Evolutionary conservation across 176 grass and related monocot genomes (phyloP).

Genomic region (Zea luxurians): DNA sequence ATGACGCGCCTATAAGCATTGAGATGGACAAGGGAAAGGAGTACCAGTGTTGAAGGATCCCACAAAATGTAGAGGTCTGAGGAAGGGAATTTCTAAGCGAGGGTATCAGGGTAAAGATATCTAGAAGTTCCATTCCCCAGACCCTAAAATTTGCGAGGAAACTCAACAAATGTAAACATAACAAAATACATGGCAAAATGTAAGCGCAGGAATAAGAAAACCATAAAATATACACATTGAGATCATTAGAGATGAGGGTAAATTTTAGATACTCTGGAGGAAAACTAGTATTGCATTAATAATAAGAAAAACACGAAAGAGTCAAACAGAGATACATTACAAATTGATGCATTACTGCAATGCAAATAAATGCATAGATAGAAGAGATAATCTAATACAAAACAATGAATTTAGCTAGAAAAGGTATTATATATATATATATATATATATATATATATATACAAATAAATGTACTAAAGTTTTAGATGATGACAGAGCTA

Average conservation of each 20-base stretch:
- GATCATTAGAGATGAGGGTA: neutral
- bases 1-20: neutral
- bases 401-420: conserved; percentile 11
- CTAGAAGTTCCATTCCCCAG: neutral
- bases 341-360: conserved; percentile 2
- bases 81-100: conserved; percentile 4
- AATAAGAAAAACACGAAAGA: neutral
- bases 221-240: neutral
- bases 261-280: neutral
- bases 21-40: neutral
- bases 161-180: neutral
- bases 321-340: neutral
- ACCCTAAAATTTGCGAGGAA: neutral
- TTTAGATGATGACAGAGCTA: conserved; percentile 20
- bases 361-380: conserved; percentile 4
- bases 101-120: neutral
- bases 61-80: neutral
- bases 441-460: no score
- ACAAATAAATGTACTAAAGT: neutral
- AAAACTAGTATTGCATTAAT: neutral
- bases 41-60: neutral
- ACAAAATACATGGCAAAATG: neutral
- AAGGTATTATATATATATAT: neutral
- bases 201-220: conserved; percentile 31
- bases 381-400: conserved; percentile 18